Conservation (phyloP, 78 protist genomes). For the Creolimax fragrantissima region DNA sequence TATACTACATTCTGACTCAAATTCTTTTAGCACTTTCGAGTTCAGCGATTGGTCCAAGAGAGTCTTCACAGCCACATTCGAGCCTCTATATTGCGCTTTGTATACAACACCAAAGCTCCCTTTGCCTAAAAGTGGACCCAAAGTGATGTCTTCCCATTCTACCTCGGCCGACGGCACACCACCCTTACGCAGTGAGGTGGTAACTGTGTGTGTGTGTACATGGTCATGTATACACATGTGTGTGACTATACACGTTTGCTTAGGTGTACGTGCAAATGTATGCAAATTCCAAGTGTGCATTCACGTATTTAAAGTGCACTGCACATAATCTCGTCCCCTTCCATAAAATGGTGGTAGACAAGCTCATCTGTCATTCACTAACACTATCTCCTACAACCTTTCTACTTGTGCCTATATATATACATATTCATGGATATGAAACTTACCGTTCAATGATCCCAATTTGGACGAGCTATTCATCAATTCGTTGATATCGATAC, state of each 20-base stretch:
- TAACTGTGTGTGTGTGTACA: neutral
- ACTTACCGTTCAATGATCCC: neutral
- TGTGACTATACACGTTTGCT: neutral
- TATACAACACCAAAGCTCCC: constrained; percentile 3
- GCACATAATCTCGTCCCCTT: too few species aligned
- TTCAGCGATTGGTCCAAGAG: neutral
- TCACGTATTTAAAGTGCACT: too few species aligned
- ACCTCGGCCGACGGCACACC: neutral
- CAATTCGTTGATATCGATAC: neutral
- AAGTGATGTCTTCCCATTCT: neutral
- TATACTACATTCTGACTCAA: neutral
- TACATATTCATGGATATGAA: neutral
- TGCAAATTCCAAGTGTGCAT: too few species aligned
- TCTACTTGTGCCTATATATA: neutral
- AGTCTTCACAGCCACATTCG: constrained; percentile 23
- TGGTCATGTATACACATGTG: neutral
- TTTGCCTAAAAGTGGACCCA: neutral
- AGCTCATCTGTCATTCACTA: too few species aligned
- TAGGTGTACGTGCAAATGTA: neutral
- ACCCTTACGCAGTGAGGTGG: neutral
- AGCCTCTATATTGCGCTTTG: neutral
- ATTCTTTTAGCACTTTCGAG: neutral
- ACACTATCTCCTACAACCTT: too few species aligned
- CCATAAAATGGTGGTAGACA: too few species aligned
- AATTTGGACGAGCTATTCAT: neutral